phyloP scores from a whole-genome alignment of 805 yeast genomes.

The Wickerhamiella spandovensis region DNA sequence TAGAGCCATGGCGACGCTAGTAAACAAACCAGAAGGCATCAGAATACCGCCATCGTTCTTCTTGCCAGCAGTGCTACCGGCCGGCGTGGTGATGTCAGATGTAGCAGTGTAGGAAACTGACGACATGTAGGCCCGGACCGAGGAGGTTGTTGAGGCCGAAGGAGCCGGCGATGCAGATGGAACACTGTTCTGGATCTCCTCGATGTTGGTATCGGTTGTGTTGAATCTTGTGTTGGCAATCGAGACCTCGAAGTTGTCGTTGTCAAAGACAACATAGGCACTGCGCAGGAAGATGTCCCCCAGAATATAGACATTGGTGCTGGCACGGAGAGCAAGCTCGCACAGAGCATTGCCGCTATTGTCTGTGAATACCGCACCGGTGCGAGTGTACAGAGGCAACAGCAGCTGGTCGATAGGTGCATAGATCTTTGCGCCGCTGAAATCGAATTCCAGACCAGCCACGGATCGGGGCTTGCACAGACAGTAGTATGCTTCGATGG shows the following conservation, averaged over 20 bases:
- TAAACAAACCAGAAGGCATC: background rate
- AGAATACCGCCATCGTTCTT: background rate
- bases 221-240: constrained; percentile 35
- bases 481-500: constrained; percentile 26
- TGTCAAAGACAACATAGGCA: constrained; percentile 57
- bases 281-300: constrained; percentile 57
- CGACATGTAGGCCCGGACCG: constrained; percentile 10
- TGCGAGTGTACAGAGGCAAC: constrained; percentile 7
- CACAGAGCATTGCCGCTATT: constrained; percentile 16
- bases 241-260: constrained; percentile 42
- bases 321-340: constrained; percentile 19
- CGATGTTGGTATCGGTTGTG: constrained; percentile 14
- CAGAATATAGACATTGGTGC: constrained; percentile 29
- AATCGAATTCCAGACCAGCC: constrained; percentile 31
- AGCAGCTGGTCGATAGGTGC: constrained; percentile 29
- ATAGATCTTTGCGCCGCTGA: constrained; percentile 37
- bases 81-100: background rate
- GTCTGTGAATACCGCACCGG: constrained; percentile 10
- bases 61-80: no score
- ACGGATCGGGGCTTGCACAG: constrained; percentile 23
- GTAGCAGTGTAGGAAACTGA: background rate
- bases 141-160: constrained; percentile 3
- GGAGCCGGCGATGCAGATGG: constrained; percentile 20
- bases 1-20: background rate
- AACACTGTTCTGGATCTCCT: constrained; percentile 7